phyloP scores from a whole-genome alignment of 1,284 basidiomycete species.

The Ganoderma sinense region DNA sequence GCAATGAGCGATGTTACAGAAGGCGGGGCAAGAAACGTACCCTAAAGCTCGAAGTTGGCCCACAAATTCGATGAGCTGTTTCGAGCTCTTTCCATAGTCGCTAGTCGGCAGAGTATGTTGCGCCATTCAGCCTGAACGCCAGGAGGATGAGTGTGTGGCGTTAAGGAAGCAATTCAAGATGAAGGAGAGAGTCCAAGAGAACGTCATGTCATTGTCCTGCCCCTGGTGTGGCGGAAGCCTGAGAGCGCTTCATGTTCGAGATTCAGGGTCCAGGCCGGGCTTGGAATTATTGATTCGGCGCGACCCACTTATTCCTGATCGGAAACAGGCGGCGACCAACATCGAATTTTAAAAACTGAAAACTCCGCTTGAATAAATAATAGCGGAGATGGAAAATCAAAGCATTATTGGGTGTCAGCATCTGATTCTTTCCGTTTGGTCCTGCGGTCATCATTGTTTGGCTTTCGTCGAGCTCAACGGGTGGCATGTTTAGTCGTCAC shows the following conservation, averaged over 20 bases:
- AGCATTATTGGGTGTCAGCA: no score
- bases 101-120: slow-evolving; percentile 12
- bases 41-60: slow-evolving; percentile 54
- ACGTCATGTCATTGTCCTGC: background rate
- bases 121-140: background rate
- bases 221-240: background rate
- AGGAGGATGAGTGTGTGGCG: no score
- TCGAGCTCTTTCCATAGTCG: slow-evolving; percentile 55
- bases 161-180: background rate
- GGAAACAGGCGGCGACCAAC: no score
- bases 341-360: background rate
- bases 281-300: background rate
- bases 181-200: background rate
- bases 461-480: background rate
- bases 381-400: background rate
- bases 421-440: no score
- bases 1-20: background rate
- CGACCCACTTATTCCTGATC: background rate
- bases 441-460: background rate
- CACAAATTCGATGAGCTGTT: slow-evolving; percentile 55
- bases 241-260: background rate
- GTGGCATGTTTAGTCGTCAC: background rate
- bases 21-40: slow-evolving; percentile 34
- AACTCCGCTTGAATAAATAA: background rate
- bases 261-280: background rate